Evolutionary conservation across 192 early-diverging fungal genomes (phyloP), one percentile per base, ranked within the genome.

Genomic region (Coemansia sp.): DNA sequence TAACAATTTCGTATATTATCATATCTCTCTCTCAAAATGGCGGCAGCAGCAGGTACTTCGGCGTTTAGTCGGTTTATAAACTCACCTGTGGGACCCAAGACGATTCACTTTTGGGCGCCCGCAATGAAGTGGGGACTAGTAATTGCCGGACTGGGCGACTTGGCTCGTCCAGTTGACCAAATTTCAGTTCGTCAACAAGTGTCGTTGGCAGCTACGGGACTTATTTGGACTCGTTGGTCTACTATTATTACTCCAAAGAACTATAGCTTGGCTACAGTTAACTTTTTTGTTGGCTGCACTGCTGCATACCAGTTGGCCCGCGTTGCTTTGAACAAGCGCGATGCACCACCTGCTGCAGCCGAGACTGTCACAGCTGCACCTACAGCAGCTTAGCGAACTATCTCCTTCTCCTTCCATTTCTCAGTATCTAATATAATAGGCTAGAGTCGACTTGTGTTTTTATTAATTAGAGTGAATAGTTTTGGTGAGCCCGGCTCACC

Each of bases 61-160:
- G 89, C 86, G n/a, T 88, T 97, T 65, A 63, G 69, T 43, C 88
- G 75, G 78, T 95, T 96, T 80, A 73, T 84, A 69, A 90, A 89
- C 72, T 88, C 87, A 23, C 90, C 91, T 16, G 91, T 90, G 23
- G 95, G 95, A 63, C 97, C 97, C 68, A 97, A 97, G 85, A 99
- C 97, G 52, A 90, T 99, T 71, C 93, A 95, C 81, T 99, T 99
- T 77, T 99, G 97, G 97, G 97, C 96, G 1, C 97, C 97, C 7
- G 71, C 69, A 30, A 76, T 81, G 71, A 76, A 73, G 63, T 84
- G 94, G 94, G 91, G 91, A 13, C 81, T 99, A 57, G 95, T 99
- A 13, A 89, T 96, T 73, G 95, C 97, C 37, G 97, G 97, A 35
- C 65, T 99, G 42, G 88, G 92, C 62, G 97, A 99, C 79, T 69